phyloP scores from a whole-genome alignment of 2,329 filamentous ascomycete species.

The Diaporthe amygdali region DNA sequence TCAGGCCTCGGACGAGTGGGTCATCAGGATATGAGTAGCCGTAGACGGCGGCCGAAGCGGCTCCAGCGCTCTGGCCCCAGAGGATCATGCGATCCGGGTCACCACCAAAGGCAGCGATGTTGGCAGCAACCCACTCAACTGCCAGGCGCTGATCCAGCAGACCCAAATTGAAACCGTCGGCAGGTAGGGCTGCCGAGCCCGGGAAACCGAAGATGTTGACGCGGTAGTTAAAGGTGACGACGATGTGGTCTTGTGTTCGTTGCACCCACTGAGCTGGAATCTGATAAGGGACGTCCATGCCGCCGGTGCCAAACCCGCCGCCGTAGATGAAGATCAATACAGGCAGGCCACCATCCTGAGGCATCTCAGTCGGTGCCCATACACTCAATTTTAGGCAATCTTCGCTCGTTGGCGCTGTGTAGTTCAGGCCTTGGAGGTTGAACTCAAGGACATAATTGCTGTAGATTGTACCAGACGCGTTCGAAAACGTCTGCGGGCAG shows the following conservation, averaged over 20 bases:
- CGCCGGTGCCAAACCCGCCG: no score
- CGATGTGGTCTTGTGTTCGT: conserved; percentile 39
- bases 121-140: conserved; percentile 58
- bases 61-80: conserved; percentile 54
- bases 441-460: no score
- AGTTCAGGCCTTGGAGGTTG: no score
- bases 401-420: no score
- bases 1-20: conserved; percentile 44
- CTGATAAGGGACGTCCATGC: no score
- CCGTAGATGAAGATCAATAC: no score
- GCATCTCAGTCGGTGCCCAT: no score
- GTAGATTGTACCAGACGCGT: no score
- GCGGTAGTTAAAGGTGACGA: conserved; percentile 28
- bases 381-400: no score
- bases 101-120: conserved; percentile 57
- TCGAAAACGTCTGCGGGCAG: no score
- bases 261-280: no score
- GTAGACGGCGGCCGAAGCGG: conserved; percentile 42
- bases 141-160: conserved; percentile 58
- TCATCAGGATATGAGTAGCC: conserved; percentile 47
- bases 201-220: conserved; percentile 37
- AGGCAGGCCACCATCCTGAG: no score
- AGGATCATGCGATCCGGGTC: conserved; percentile 49
- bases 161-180: conserved; percentile 49
- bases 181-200: conserved; percentile 34